Evolutionary conservation across 164 flowering plant species (phyloP).

Genomic region (Cinnamomum chago): DNA sequence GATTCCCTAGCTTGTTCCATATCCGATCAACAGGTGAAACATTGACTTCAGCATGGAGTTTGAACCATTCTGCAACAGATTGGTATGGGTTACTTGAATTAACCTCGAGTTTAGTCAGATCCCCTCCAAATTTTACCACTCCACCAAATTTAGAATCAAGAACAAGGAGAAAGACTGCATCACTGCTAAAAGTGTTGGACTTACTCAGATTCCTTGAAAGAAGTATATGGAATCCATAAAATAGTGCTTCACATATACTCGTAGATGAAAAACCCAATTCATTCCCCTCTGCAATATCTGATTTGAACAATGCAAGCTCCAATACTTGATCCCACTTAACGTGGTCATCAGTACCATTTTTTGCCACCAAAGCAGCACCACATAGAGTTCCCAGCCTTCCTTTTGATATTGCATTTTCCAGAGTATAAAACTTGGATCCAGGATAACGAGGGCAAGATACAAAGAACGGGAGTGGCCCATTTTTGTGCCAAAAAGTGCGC

Average conservation of each 20-base stretch:
- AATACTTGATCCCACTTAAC: slow-evolving; percentile 54
- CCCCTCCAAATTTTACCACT: slow-evolving; percentile 66
- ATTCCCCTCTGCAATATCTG: slow-evolving; percentile 37
- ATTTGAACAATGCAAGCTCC: slow-evolving; percentile 47
- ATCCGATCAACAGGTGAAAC: slow-evolving; percentile 63
- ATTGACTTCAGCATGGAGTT: slow-evolving; percentile 42
- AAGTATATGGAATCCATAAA: slow-evolving; percentile 57
- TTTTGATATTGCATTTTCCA: slow-evolving; percentile 52
- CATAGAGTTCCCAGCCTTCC: slow-evolving; percentile 41
- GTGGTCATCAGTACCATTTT: slow-evolving; percentile 25
- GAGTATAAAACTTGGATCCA: slow-evolving; percentile 51
- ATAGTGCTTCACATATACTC: slow-evolving; percentile 56
- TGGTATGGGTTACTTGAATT: slow-evolving; percentile 46
- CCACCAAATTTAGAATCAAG: slow-evolving; percentile 69
- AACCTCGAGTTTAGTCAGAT: slow-evolving; percentile 52
- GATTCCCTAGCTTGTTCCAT: slow-evolving; percentile 89
- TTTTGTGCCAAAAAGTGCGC: slow-evolving; percentile 63
- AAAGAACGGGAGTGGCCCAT: slow-evolving; percentile 49
- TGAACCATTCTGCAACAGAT: slow-evolving; percentile 64
- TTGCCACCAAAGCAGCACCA: slow-evolving; percentile 54
- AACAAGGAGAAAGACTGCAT: slow-evolving; percentile 46
- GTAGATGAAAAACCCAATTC: slow-evolving; percentile 40
- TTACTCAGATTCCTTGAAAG: slow-evolving; percentile 52
- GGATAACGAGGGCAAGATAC: slow-evolving; percentile 50
- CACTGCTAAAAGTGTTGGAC: slow-evolving; percentile 17